Percentiles rank a stretch among this genome's conserved stretches.
Evolutionary conservation across 805 yeast genomes (phyloP).

Genomic region (Cyberlindnera misumaiensis): DNA sequence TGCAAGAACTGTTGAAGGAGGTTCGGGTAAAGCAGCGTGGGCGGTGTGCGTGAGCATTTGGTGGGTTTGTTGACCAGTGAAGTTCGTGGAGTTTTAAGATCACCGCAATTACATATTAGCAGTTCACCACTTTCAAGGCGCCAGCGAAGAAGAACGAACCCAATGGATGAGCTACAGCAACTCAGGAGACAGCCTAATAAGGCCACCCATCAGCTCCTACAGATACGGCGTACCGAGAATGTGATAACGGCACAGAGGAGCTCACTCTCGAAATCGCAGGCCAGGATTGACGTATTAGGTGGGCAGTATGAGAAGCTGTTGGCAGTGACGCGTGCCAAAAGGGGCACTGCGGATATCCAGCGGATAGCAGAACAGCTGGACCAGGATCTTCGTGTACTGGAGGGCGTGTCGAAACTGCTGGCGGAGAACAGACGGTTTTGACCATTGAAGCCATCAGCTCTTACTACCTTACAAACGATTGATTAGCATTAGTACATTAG

Average conservation of each 20-base stretch:
- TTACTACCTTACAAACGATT: too few relatives aligned
- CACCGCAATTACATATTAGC: too few relatives aligned
- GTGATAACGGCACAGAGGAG: slow-evolving; percentile 17
- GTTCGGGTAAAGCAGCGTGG: neutral
- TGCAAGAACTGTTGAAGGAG: slow-evolving; percentile 3
- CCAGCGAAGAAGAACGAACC: too few relatives aligned
- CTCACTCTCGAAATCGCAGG: slow-evolving; percentile 9
- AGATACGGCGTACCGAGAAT: slow-evolving; percentile 17
- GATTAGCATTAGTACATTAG: too few relatives aligned
- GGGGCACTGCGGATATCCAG: slow-evolving; percentile 31
- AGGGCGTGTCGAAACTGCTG: slow-evolving; percentile 29
- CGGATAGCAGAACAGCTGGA: slow-evolving; percentile 62
- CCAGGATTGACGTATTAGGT: slow-evolving; percentile 4
- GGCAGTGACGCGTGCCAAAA: slow-evolving; percentile 1
- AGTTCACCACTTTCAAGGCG: too few relatives aligned
- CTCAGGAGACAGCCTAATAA: slow-evolving; percentile 9
- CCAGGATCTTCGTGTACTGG: slow-evolving; percentile 65
- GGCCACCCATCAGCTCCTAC: slow-evolving; percentile 14
- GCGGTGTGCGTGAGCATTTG: neutral
- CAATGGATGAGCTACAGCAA: slow-evolving; percentile 2
- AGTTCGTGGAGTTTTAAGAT: too few relatives aligned
- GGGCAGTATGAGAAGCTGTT: slow-evolving; percentile 8
- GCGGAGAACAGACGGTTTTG: slow-evolving; percentile 20
- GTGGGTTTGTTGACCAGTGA: too few relatives aligned
- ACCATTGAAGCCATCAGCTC: neutral